Conservation (phyloP, 805 yeast species). For the Cyberlindnera euphorbiae region DNA sequence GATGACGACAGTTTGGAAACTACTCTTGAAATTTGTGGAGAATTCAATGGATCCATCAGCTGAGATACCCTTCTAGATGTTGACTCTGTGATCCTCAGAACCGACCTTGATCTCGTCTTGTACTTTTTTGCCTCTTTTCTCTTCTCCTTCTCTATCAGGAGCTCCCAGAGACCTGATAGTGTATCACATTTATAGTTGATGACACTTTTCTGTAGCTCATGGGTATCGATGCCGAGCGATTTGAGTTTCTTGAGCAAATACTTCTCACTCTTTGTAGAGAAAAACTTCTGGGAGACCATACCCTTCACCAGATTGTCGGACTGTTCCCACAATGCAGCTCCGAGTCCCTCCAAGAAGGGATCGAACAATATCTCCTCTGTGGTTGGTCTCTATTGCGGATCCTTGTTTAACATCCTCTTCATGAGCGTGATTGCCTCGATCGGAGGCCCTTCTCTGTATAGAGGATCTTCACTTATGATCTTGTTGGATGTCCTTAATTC, state of each 20-base stretch:
- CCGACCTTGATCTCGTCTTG: conserved; percentile 33
- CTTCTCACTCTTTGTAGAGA: conserved; percentile 59
- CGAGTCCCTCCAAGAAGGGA: conserved; percentile 46
- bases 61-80: conserved; percentile 27
- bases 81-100: conserved; percentile 25
- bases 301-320: conserved; percentile 33
- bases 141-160: conserved; percentile 48
- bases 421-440: conserved; percentile 48
- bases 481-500: conserved; percentile 54
- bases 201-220: conserved; percentile 53
- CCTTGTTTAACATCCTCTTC: conserved; percentile 53
- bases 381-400: conserved; percentile 59
- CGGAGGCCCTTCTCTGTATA: conserved; percentile 43
- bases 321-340: conserved; percentile 36
- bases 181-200: conserved; percentile 59
- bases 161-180: conserved; percentile 69
- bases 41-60: conserved; percentile 22
- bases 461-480: conserved; percentile 65
- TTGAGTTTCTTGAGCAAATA: conserved; percentile 54
- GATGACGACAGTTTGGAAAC: conserved; percentile 21
- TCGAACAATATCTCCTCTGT: conserved; percentile 45
- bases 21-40: conserved; percentile 26
- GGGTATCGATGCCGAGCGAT: conserved; percentile 60
- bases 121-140: conserved; percentile 27
- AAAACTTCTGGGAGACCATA: conserved; percentile 37